A percentile compares a stretch with the other conserved stretches of the same genome.
These are phyloP conservation scores for Komagataella pastoris DNA, from an alignment of 805 yeast genomes.

Conservation along the genomic window DNA sequence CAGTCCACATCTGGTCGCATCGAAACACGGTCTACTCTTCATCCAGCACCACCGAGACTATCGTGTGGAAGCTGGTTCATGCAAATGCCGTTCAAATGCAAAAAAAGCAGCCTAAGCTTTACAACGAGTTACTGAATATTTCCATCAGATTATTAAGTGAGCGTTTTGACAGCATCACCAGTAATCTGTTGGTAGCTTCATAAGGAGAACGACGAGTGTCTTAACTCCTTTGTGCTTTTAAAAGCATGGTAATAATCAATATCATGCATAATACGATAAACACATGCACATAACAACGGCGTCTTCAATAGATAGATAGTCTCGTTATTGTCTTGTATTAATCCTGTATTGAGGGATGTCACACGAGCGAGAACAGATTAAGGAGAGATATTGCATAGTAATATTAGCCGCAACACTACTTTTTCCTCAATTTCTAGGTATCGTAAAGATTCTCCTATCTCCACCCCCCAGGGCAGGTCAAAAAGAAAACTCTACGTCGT, in stretches of 20 bases:
- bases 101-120: constrained; percentile 36
- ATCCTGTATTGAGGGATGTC: not conserved
- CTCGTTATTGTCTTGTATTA: not conserved
- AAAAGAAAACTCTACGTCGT: not conserved
- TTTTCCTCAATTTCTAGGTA: not conserved
- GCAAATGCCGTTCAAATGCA: constrained; percentile 30
- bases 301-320: not conserved
- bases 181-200: constrained; percentile 58
- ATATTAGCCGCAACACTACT: not conserved
- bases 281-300: not conserved
- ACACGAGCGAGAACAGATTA: not conserved
- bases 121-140: constrained; percentile 50
- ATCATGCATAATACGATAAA: not conserved
- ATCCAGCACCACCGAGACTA: constrained; percentile 28
- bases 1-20: constrained; percentile 20
- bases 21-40: constrained; percentile 27
- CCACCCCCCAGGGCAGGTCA: not conserved
- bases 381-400: not conserved
- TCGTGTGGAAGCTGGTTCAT: constrained; percentile 54
- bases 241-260: not conserved
- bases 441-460: not conserved
- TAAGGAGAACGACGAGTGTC: constrained; percentile 8
- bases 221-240: not conserved
- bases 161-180: constrained; percentile 62
- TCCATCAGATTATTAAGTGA: constrained; percentile 52